Evolutionary conservation across 192 early-diverging fungal species (phyloP).

Genomic region (Backusella tuberculispora): DNA sequence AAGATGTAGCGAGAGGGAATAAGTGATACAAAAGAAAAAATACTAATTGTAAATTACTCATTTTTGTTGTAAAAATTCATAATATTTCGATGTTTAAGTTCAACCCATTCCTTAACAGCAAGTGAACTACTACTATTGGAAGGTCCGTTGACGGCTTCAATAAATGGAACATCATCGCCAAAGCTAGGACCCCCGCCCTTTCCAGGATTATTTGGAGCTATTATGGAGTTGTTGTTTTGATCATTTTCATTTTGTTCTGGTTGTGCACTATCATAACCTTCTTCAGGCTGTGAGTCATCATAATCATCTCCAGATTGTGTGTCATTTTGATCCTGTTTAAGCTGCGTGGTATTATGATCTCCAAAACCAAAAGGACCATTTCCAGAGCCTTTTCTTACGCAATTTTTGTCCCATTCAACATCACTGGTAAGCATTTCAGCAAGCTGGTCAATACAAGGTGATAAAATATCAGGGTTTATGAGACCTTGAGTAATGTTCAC

Average conservation of each 20-base stretch:
- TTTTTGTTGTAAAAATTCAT: neutral
- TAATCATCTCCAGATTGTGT: no score
- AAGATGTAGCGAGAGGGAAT: neutral
- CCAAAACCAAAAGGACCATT: neutral
- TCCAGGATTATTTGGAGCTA: neutral
- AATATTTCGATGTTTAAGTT: neutral
- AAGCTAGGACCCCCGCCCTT: neutral
- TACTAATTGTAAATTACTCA: neutral
- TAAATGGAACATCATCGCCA: neutral
- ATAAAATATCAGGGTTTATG: neutral
- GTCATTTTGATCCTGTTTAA: no score
- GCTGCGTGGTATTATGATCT: neutral
- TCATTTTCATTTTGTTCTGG: neutral
- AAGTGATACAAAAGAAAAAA: neutral
- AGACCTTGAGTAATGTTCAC: neutral
- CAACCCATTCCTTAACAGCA: constrained; percentile 5
- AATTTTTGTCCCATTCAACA: constrained; percentile 16
- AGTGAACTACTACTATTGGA: neutral
- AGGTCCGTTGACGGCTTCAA: constrained; percentile 1
- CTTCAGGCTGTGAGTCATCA: no score
- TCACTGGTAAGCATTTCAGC: constrained; percentile 13
- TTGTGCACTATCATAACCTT: no score
- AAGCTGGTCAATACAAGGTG: neutral
- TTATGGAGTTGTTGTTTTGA: neutral
- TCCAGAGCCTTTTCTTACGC: neutral